Evolutionary conservation across 2,329 filamentous ascomycete species (phyloP).

Genomic region (Alternaria novae-zelandiae): DNA sequence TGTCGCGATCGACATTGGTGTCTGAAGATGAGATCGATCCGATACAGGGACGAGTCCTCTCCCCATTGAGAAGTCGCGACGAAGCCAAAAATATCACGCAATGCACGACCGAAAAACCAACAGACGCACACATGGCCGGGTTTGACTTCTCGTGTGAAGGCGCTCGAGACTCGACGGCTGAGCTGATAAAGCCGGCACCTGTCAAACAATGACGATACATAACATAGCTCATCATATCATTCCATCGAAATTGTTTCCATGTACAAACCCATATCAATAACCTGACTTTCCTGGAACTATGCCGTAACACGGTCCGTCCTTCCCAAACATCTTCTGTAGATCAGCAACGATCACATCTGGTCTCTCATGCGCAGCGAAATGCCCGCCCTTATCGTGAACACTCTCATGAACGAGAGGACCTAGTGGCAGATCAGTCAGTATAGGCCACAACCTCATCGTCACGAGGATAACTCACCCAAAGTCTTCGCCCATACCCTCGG

Average conservation of each 20-base stretch:
- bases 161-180: background rate
- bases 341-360: slow-evolving; percentile 62
- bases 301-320: slow-evolving; percentile 45
- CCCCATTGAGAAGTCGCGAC: background rate
- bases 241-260: background rate
- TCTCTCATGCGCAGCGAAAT: slow-evolving; percentile 67
- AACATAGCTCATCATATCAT: background rate
- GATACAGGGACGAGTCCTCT: background rate
- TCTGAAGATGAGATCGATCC: background rate
- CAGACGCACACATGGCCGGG: background rate
- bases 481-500: slow-evolving; percentile 65
- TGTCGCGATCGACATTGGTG: background rate
- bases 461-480: slow-evolving; percentile 53
- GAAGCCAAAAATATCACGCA: background rate
- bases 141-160: background rate
- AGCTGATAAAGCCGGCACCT: background rate
- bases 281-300: slow-evolving; percentile 43
- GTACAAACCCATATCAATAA: slow-evolving; percentile 15
- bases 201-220: background rate
- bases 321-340: slow-evolving; percentile 65
- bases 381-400: slow-evolving; percentile 60
- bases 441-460: background rate
- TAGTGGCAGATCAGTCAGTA: slow-evolving; percentile 15
- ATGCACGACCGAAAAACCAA: background rate
- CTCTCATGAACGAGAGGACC: slow-evolving; percentile 63